Percentiles rank a stretch among this genome's conserved stretches.
These are phyloP conservation scores for Cymodocea nodosa DNA, from an alignment of 116 monocot genomes.

Conservation along the genomic window DNA sequence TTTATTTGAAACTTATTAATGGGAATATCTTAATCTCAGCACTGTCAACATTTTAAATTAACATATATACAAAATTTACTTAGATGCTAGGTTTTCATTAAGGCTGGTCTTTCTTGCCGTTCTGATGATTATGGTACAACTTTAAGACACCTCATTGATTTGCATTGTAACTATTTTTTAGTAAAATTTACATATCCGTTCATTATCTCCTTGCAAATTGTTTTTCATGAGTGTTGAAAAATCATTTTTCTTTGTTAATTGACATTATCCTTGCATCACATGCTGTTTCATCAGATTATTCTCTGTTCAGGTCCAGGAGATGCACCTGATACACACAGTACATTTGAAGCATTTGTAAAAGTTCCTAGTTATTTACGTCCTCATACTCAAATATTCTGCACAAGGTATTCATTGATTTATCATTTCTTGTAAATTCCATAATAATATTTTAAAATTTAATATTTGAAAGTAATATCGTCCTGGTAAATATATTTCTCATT, in stretches of 20 bases:
- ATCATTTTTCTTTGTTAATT: not conserved
- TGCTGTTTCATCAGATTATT: not conserved
- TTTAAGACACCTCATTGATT: too few species aligned
- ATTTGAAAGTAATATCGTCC: too few species aligned
- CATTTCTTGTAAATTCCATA: constrained; percentile 5
- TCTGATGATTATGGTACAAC: too few species aligned
- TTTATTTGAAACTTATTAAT: too few species aligned
- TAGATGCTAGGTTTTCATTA: too few species aligned
- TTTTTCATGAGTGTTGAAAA: not conserved
- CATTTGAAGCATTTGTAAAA: constrained; percentile 90
- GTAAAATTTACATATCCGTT: too few species aligned
- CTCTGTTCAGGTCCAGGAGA: constrained; percentile 65
- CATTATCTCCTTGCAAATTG: too few species aligned
- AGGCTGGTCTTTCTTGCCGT: too few species aligned
- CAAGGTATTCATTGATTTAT: constrained; percentile 46
- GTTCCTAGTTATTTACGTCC: constrained; percentile 88
- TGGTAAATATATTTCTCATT: too few species aligned
- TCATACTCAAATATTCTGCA: constrained; percentile 98
- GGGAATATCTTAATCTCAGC: not conserved
- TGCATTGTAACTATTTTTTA: too few species aligned
- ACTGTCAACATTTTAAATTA: not conserved
- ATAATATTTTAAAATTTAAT: not conserved
- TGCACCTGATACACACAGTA: constrained; percentile 48
- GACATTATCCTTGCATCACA: not conserved
- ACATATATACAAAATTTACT: not conserved